phyloP scores from a whole-genome alignment of 2,329 filamentous ascomycete genomes.

The Mycosphaerella sp. region DNA sequence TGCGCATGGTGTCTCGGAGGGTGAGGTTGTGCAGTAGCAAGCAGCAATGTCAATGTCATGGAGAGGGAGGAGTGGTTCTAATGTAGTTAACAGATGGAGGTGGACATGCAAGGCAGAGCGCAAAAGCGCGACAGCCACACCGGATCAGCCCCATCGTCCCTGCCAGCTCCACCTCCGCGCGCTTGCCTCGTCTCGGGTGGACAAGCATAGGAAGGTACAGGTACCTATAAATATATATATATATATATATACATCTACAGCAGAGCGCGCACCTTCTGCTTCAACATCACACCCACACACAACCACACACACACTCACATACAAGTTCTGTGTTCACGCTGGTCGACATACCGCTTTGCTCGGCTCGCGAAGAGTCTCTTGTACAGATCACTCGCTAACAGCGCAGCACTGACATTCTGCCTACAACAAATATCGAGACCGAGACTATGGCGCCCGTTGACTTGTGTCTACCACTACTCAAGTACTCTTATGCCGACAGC shows the following conservation, averaged over 20 bases:
- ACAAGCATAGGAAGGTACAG: too few species aligned
- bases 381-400: conserved; percentile 1
- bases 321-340: background rate
- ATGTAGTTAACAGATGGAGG: background rate
- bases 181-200: background rate
- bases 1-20: background rate
- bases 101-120: background rate
- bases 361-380: conserved; percentile 14
- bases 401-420: conserved; percentile 8
- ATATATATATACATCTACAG: background rate
- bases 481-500: conserved; percentile 33
- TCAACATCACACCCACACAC: background rate
- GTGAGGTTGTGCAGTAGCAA: background rate
- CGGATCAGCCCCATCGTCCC: background rate
- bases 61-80: background rate
- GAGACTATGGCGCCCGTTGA: conserved; percentile 10
- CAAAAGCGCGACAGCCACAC: too few species aligned
- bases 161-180: background rate
- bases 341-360: conserved; percentile 8
- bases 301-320: background rate
- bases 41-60: background rate
- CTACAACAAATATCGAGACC: background rate
- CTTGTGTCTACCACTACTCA: conserved; percentile 28
- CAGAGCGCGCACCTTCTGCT: background rate
- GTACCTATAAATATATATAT: too few species aligned